Evolutionary conservation across 306 rosid species (phyloP), one percentile per base, ranked within the genome.

Genomic region (Begonia loranthoides): DNA sequence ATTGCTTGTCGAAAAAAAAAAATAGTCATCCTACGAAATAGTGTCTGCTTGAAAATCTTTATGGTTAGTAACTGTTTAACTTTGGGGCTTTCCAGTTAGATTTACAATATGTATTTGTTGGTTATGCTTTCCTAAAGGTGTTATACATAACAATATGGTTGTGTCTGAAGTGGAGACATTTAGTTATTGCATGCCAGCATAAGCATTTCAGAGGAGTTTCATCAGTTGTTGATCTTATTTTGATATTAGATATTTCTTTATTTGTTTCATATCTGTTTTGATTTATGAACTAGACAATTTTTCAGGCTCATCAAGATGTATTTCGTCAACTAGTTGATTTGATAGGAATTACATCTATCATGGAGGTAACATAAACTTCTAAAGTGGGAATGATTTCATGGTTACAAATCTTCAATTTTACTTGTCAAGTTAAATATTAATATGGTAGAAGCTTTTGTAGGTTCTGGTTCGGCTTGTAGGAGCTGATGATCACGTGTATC

Each of bases 321-420:
- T 75, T 92, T 33, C 75, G 88, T 56, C 93, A 77, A 54, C 61
- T 92, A 57, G 96, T 92, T 61, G 99, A 92, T 80, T 83, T 92
- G 78, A 87, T 92, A 49, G 99, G 99, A 69, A 83, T 80, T 57
- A 92, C 99, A 60, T 92, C 99, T 56, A 92, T 92, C 72, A 92
- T 87, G 99, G 96, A 92, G 99, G 99, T 90, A 65, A 67, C 24
- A 6, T 62, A 17, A 43, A 22, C 55, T 55, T 19, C 16, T 55
- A 14, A 3, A 19, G 58, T 12, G 50, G 4, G 3, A 47, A 10
- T 64, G 17, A 52, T 58, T 46, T 4, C 54, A 28, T 1, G 13
- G 9, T 6, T 45, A n/a, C 11, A 49, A 45, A 38, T 16, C 17
- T 9, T 36, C 51, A 33, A 50, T 41, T 41, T 10, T 24, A 45